Percentiles rank a stretch among this genome's conserved stretches.
phyloP scores from a whole-genome alignment of 2,329 filamentous ascomycete species.

The Raffaelea deltoideospora region DNA sequence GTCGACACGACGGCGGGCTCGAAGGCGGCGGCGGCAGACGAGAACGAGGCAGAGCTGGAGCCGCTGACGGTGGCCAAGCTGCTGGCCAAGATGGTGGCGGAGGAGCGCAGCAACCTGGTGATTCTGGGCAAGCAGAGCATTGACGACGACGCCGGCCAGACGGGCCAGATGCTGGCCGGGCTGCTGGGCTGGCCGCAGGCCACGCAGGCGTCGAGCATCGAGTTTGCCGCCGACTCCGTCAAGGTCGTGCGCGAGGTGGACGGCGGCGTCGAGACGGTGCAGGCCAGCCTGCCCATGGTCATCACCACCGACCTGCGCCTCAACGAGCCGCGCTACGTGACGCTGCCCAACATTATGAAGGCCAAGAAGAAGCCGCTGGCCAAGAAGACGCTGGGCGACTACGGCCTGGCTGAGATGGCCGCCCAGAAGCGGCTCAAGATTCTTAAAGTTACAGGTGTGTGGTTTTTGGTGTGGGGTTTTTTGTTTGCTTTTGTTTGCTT shows the following conservation, averaged over 20 bases:
- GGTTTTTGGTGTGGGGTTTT: background rate
- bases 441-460: slow-evolving; percentile 69
- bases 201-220: slow-evolving; percentile 77
- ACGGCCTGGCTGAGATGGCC: slow-evolving; percentile 62
- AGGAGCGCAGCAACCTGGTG: slow-evolving; percentile 81
- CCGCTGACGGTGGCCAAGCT: slow-evolving; percentile 88
- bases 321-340: slow-evolving; percentile 92
- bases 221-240: slow-evolving; percentile 56
- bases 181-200: slow-evolving; percentile 87
- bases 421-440: slow-evolving; percentile 68
- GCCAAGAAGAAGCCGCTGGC: slow-evolving; percentile 99
- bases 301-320: slow-evolving; percentile 89
- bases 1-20: slow-evolving; percentile 50
- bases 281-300: slow-evolving; percentile 74
- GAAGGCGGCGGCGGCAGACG: slow-evolving; percentile 58
- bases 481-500: background rate
- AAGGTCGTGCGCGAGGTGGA: slow-evolving; percentile 86
- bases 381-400: slow-evolving; percentile 77
- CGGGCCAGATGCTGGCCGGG: slow-evolving; percentile 93
- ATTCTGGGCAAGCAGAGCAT: slow-evolving; percentile 96
- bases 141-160: slow-evolving; percentile 90
- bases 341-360: slow-evolving; percentile 98
- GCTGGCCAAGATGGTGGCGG: slow-evolving; percentile 61
- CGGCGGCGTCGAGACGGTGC: slow-evolving; percentile 82
- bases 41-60: slow-evolving; percentile 65